phyloP scores from a whole-genome alignment of 2,329 filamentous ascomycete genomes.

The Cercospora sp. region DNA sequence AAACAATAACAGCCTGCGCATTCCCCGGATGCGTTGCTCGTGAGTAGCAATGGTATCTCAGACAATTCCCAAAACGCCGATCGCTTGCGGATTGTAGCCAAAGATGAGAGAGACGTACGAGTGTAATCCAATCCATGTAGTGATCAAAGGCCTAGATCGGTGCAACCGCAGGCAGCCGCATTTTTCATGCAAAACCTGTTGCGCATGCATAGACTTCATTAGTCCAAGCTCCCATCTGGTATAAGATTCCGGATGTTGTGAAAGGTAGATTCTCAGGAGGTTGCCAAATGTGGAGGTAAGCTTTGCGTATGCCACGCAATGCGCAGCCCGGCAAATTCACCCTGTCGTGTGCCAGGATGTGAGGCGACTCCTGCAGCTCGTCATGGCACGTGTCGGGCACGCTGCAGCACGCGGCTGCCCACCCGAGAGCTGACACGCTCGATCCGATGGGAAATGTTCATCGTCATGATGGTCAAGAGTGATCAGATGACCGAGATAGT shows the following conservation, averaged over 20 bases:
- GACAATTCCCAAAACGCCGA: constrained; percentile 5
- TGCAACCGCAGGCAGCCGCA: neutral
- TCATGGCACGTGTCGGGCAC: constrained; percentile 9
- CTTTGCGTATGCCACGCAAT: constrained; percentile 7
- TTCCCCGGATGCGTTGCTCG: constrained; percentile 6
- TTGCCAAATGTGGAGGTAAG: constrained; percentile 6
- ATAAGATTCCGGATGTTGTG: neutral
- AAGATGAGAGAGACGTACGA: neutral
- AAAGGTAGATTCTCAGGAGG: constrained; percentile 1
- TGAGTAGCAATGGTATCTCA: constrained; percentile 13
- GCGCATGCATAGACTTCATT: neutral
- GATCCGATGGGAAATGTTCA: neutral
- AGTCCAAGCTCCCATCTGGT: neutral
- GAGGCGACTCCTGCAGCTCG: constrained; percentile 4
- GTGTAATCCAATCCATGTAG: neutral
- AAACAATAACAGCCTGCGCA: neutral
- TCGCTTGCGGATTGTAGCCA: constrained; percentile 9
- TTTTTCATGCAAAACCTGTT: neutral
- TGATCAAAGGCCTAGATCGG: neutral
- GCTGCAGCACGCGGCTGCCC: neutral
- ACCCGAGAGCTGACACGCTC: neutral
- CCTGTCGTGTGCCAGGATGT: neutral
- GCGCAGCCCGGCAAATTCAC: neutral
- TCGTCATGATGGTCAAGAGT: neutral
- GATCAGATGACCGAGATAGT: constrained; percentile 13